These are phyloP conservation scores for Penicillium sp. DNA, from an alignment of 2,329 filamentous ascomycete species.

Conservation along the genomic window DNA sequence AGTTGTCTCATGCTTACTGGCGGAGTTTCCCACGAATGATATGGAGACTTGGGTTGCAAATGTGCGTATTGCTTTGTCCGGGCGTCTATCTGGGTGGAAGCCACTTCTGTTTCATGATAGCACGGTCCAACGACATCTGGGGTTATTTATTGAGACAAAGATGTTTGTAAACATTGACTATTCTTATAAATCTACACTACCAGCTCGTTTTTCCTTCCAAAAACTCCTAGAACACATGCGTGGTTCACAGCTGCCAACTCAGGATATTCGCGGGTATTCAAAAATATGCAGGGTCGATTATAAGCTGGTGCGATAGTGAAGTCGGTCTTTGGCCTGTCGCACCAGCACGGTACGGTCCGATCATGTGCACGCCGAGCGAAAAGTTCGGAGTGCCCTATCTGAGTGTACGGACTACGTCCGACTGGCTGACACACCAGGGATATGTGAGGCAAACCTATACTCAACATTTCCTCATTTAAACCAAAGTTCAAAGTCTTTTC, in stretches of 20 bases:
- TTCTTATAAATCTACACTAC: too few relatives aligned
- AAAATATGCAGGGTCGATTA: background rate
- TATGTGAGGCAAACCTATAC: background rate
- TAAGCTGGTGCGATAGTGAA: background rate
- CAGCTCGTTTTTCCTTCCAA: too few relatives aligned
- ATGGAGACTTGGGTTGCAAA: too few relatives aligned
- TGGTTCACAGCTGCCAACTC: background rate
- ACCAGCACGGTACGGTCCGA: background rate
- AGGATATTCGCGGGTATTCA: background rate
- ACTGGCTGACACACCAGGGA: background rate
- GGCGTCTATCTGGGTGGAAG: too few relatives aligned
- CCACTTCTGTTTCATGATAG: too few relatives aligned
- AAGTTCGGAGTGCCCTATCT: background rate
- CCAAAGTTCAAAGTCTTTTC: background rate
- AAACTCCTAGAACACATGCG: background rate
- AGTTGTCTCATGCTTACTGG: too few relatives aligned
- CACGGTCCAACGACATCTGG: too few relatives aligned
- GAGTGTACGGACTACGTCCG: background rate
- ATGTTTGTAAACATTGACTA: too few relatives aligned
- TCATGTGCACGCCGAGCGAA: background rate
- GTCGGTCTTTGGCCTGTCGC: background rate
- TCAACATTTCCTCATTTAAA: background rate
- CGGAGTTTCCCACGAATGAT: too few relatives aligned
- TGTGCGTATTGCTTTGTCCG: too few relatives aligned
- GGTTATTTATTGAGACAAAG: too few relatives aligned